Base-by-base conservation (phyloP, 1,284 basidiomycete genomes). In the Trametes sp. region DNA sequence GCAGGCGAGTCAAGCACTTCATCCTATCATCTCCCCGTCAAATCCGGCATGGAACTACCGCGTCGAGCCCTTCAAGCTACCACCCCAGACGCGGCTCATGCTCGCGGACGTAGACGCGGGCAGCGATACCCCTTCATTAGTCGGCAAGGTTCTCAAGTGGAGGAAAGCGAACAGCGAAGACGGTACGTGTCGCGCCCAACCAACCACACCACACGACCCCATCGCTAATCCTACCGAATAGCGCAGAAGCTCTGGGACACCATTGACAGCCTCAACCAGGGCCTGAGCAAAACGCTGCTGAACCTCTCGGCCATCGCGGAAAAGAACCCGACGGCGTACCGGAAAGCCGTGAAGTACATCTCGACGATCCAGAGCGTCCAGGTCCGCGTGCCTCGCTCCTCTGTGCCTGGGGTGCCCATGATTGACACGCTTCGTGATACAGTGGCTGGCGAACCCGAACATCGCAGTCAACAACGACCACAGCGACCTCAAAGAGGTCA, bases 31-130 rank as follows among this genome's bases (percentile, higher is more conserved):
- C n/a, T 82, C 83, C n/a, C 84, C 87, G 5, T 78, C 80, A 16
- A 90, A 88, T 68, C 68, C 73, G 21, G 81, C 76, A 54, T 94
- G 93, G 93, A 87, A 92, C 69, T 86, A 89, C 70, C 75, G 72
- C 48, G 83, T 90, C 11, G 76, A 81, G 59, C 84, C 88, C 0
- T 94, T 98, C 76, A 82, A 85, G 55, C 86, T 98, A 24, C 96
- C 96, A 1, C 92, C 91, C 0, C 79, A 88, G 50, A 88, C 93
- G 21, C 82, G 93, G 44, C 82, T 98, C 35, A 84, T 98, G 76
- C 83, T 98, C 33, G 96, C 95, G 26, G 96, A 98, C 72, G 94
- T 98, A 7, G 93, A 96, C 71, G 93, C 93, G 2, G 96, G 96
- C 11, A 96, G 92, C 68, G 92, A 98, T 73, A 98, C 96, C 1